phyloP scores from a whole-genome alignment of 345 rosid genomes.

The Geranium rotundifolium region DNA sequence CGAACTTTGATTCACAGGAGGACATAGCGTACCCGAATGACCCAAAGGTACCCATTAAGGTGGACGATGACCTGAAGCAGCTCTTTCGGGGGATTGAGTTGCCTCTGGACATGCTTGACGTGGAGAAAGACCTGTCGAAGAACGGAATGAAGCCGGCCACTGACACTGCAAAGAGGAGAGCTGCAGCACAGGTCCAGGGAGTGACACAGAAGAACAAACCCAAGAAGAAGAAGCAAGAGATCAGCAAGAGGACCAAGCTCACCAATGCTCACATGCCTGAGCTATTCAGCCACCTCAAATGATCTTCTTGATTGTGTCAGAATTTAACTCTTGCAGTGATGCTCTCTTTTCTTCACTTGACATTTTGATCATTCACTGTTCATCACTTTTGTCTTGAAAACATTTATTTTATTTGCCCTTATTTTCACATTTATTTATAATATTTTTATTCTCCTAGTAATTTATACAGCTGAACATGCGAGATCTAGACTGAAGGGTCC shows the following conservation, averaged over 20 bases:
- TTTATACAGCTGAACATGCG: no score
- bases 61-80: conserved; percentile 58
- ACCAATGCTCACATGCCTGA: conserved; percentile 75
- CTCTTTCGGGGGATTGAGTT: conserved; percentile 47
- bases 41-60: conserved; percentile 47
- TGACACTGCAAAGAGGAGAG: conserved; percentile 66
- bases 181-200: conserved; percentile 57
- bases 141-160: conserved; percentile 75
- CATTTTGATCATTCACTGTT: no score
- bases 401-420: no score
- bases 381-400: no score
- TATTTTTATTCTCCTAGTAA: no score
- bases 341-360: no score
- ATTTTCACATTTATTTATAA: no score
- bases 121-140: conserved; percentile 67
- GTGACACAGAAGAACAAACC: conserved; percentile 34
- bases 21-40: conserved; percentile 78
- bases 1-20: conserved; percentile 61
- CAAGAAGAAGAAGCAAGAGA: conserved; percentile 66
- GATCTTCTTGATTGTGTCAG: no score
- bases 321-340: no score
- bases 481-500: no score
- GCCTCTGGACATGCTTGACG: conserved; percentile 59
- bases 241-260: conserved; percentile 74
- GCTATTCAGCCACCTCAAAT: conserved; percentile 23